These are phyloP conservation scores for Cryphonectria nitschkei DNA, from an alignment of 2,329 filamentous ascomycete genomes.

Conservation along the genomic window DNA sequence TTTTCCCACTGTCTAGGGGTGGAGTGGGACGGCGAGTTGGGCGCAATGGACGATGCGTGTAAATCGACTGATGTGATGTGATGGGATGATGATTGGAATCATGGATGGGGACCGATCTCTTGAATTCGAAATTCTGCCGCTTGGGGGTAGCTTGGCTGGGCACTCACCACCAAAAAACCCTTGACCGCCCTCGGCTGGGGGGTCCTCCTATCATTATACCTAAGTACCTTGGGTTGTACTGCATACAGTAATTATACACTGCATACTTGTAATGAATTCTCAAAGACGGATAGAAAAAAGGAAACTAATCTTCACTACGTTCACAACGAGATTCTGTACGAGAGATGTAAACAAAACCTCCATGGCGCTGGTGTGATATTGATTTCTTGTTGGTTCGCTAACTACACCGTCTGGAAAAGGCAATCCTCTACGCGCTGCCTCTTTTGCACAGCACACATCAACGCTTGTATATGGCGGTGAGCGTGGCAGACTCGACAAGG, in stretches of 20 bases:
- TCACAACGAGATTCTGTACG: neutral
- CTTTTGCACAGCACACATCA: neutral
- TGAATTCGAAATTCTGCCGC: conserved; percentile 27
- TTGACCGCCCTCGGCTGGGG: conserved; percentile 22
- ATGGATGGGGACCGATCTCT: neutral
- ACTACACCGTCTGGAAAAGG: conserved; percentile 1
- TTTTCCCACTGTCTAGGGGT: neutral
- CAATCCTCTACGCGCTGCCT: neutral
- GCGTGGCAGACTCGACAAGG: neutral
- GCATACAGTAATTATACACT: neutral
- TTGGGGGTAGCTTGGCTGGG: conserved; percentile 22
- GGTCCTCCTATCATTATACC: neutral
- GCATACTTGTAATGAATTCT: neutral
- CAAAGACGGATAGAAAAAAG: neutral
- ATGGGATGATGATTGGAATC: neutral
- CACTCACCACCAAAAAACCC: neutral
- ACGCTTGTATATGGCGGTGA: neutral
- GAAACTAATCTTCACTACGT: neutral
- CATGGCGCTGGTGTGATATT: conserved; percentile 16
- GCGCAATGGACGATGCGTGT: conserved; percentile 6
- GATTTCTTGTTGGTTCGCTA: conserved; percentile 11
- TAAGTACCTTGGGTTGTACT: neutral
- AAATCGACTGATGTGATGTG: conserved; percentile 18
- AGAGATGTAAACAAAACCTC: neutral
- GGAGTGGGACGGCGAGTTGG: conserved; percentile 13